Evolutionary conservation across 2,329 filamentous ascomycete genomes (phyloP).

Genomic region (Botrytis byssoidea): DNA sequence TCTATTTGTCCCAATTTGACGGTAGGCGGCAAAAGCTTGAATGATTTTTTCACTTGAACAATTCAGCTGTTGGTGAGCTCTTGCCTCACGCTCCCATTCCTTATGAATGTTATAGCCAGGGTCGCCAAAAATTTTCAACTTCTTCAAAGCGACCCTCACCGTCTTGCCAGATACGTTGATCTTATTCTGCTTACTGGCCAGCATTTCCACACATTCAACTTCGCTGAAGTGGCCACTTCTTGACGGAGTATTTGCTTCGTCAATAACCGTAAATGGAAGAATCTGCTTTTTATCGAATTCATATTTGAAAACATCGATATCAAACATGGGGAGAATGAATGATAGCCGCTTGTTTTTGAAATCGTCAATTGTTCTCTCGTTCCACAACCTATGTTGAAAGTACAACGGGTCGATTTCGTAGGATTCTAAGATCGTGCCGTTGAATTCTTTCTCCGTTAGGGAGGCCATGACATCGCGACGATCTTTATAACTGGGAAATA

Average conservation of each 20-base stretch:
- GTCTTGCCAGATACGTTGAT: background rate
- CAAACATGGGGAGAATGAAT: slow-evolving; percentile 1
- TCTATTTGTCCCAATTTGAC: background rate
- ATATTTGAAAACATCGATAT: background rate
- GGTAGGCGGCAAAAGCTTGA: slow-evolving; percentile 10
- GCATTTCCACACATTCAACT: background rate
- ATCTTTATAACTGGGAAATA: background rate
- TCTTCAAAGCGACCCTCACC: slow-evolving; percentile 4
- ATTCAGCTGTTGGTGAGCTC: slow-evolving; percentile 11
- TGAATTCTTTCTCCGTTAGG: background rate
- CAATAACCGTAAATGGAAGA: background rate
- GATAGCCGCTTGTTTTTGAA: background rate
- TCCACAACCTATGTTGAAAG: background rate
- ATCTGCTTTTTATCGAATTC: background rate
- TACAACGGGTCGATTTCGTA: background rate
- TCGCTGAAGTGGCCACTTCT: slow-evolving; percentile 6
- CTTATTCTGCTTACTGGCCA: slow-evolving; percentile 2
- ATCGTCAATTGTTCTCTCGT: background rate
- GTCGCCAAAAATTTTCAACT: background rate
- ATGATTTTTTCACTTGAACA: background rate
- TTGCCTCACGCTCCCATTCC: slow-evolving; percentile 14
- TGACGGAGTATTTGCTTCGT: background rate
- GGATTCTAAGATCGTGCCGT: background rate
- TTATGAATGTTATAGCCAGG: background rate
- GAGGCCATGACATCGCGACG: background rate